Evolutionary conservation across 495 filamentous ascomycete genomes (phyloP).

Genomic region (Penicillium desertorum): DNA sequence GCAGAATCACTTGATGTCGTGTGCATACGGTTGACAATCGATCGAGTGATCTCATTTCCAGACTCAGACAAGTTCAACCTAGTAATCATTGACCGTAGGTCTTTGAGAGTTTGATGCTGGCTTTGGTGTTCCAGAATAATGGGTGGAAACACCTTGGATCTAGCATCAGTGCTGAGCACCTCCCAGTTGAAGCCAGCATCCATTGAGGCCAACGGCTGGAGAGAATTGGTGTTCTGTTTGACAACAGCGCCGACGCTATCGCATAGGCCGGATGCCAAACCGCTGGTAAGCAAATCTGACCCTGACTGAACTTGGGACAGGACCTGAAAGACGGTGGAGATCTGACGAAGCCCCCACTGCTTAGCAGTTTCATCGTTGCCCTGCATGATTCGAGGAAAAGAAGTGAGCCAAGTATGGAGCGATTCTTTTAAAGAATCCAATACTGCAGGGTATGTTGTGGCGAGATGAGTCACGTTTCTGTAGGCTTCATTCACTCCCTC

Average conservation of each 20-base stretch:
- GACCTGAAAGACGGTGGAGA: slow-evolving; percentile 70
- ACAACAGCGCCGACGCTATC: slow-evolving; percentile 47
- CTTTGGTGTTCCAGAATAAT: slow-evolving; percentile 64
- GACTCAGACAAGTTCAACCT: slow-evolving; percentile 43
- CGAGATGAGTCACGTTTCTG: slow-evolving; percentile 55
- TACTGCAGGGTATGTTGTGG: slow-evolving; percentile 61
- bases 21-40: slow-evolving; percentile 59
- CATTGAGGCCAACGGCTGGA: slow-evolving; percentile 30
- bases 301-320: slow-evolving; percentile 64
- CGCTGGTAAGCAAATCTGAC: slow-evolving; percentile 66
- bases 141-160: slow-evolving; percentile 23
- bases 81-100: slow-evolving; percentile 48
- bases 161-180: slow-evolving; percentile 2
- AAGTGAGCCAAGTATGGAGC: slow-evolving; percentile 76
- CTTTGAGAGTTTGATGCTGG: slow-evolving; percentile 57
- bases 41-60: slow-evolving; percentile 48
- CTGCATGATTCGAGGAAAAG: slow-evolving; percentile 81
- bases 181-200: slow-evolving; percentile 21
- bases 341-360: slow-evolving; percentile 65
- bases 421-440: slow-evolving; percentile 67
- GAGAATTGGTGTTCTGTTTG: slow-evolving; percentile 25
- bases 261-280: slow-evolving; percentile 56
- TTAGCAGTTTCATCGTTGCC: slow-evolving; percentile 78
- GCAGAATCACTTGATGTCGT: slow-evolving; percentile 53
- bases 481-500: slow-evolving; percentile 40